Evolutionary conservation across 768 basidiomycete genomes (phyloP), one percentile per base, ranked within the genome.

Genomic region (Tylopilus felleus): DNA sequence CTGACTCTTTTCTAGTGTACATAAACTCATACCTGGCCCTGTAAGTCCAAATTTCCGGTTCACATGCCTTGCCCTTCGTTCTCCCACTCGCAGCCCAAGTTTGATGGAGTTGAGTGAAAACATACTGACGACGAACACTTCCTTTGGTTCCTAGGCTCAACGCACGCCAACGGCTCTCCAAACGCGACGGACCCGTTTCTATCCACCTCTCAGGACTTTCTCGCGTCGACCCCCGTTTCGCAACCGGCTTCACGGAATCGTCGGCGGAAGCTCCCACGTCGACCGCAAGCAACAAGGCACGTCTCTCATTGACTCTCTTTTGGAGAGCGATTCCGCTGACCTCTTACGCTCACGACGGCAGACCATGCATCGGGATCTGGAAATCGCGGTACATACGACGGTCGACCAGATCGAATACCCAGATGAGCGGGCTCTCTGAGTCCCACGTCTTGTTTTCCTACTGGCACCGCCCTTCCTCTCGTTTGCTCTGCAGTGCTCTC

Each of bases 11-110:
- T 27, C 7, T 40, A 83, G 80, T 84, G 23, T 83, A 83, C 58
- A 70, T 79, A 14, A 83, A 83, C 57, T 79, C 81, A 8, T 81
- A 82, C 59, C 73, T 84, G 8, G 80, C 82, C 5, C 73, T 68
- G 66, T 72, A 51, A 51, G 67, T 62, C 22, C 8, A 2, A 22
- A 22, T 22, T 40, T 40, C 12, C 12, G 2, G 10, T 40, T 40
- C 8, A 13, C n/a, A 6, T 38, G 17, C 8, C 38, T 6, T 36
- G 6, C 7, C 35, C 1, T 16, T 36, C 35, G 13, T 14, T 16
- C 13, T 4, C 33, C 33, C 33, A 3, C 14, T 9, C n/a, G n/a
- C n/a, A n/a, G n/a, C n/a, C n/a, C 29, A 29, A 29, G 29, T 10
- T 29, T 5, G 6, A 29, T 29, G 6, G 29, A 29, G 7, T 33